A percentile compares a stretch with the other conserved stretches of the same genome.
Evolutionary conservation across 495 filamentous ascomycete species (phyloP).

Genomic region (Neurospora sp.): DNA sequence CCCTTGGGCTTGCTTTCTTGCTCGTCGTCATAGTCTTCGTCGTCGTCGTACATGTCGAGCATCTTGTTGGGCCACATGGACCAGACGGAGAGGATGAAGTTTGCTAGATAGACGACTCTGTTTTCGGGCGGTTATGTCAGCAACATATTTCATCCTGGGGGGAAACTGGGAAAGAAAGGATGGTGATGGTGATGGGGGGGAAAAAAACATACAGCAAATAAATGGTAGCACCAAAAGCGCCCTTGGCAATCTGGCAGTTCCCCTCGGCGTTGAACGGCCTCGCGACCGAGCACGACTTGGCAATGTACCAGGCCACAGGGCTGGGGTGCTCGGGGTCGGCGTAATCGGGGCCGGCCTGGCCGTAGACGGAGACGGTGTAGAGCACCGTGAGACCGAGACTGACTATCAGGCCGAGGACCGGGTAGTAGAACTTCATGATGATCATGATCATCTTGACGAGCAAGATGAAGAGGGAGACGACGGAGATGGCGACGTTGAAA

Average conservation of each 20-base stretch:
- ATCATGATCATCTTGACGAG: conserved; percentile 56
- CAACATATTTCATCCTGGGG: background rate
- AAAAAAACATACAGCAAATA: conserved; percentile 55
- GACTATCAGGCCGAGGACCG: conserved; percentile 51
- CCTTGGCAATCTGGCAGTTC: conserved; percentile 70
- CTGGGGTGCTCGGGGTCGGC: conserved; percentile 62
- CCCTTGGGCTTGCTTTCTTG: background rate
- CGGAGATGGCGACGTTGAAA: conserved; percentile 73
- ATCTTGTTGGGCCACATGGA: conserved; percentile 49
- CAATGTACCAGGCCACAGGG: conserved; percentile 72
- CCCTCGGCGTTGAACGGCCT: conserved; percentile 40
- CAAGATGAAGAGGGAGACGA: conserved; percentile 61
- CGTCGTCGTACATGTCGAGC: conserved; percentile 26
- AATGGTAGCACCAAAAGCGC: conserved; percentile 58
- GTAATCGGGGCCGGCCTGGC: conserved; percentile 71
- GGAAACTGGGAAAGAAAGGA: background rate
- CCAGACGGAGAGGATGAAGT: conserved; percentile 47
- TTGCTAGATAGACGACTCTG: conserved; percentile 46
- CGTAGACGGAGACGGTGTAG: conserved; percentile 56
- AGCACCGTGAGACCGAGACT: conserved; percentile 50
- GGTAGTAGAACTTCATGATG: conserved; percentile 62
- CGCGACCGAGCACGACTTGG: conserved; percentile 62
- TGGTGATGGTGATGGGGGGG: background rate
- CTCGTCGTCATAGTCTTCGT: conserved; percentile 28
- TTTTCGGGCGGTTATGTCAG: conserved; percentile 1